A percentile compares a stretch with the other conserved stretches of the same genome.
phyloP scores from a whole-genome alignment of 192 early-diverging fungal genomes.

The Coemansia sp. region DNA sequence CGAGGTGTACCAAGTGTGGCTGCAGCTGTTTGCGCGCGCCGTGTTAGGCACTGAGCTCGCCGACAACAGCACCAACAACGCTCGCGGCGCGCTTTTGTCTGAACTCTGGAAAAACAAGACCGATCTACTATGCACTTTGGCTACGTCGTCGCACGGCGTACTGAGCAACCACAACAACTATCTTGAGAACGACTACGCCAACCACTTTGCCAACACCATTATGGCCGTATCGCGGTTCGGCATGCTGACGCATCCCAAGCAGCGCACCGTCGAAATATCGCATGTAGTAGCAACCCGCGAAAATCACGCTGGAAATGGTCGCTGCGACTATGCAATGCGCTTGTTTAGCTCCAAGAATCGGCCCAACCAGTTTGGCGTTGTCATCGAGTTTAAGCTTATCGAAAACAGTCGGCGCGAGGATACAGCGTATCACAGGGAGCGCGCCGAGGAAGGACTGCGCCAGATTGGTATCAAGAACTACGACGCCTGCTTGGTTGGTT shows the following conservation, averaged over 20 bases:
- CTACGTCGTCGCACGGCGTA: slow-evolving; percentile 30
- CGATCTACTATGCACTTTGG: slow-evolving; percentile 22
- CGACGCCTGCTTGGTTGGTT: slow-evolving; percentile 12
- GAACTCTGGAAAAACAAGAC: slow-evolving; percentile 34
- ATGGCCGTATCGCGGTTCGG: slow-evolving; percentile 34
- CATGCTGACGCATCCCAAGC: slow-evolving; percentile 40
- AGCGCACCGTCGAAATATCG: slow-evolving; percentile 21
- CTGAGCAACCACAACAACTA: slow-evolving; percentile 48
- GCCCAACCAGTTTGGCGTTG: slow-evolving; percentile 21
- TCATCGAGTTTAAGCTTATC: slow-evolving; percentile 23
- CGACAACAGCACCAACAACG: slow-evolving; percentile 26
- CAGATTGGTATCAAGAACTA: slow-evolving; percentile 17
- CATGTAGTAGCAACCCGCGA: slow-evolving; percentile 26
- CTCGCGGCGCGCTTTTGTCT: slow-evolving; percentile 23
- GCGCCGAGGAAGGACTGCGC: slow-evolving; percentile 2
- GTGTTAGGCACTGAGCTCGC: slow-evolving; percentile 31
- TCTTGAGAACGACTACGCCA: slow-evolving; percentile 41
- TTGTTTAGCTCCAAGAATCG: slow-evolving; percentile 16
- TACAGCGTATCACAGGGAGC: not conserved
- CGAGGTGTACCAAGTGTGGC: slow-evolving; percentile 33
- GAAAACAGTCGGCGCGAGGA: not conserved
- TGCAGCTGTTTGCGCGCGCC: slow-evolving; percentile 28
- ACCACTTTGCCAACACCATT: slow-evolving; percentile 41
- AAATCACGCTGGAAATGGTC: slow-evolving; percentile 19
- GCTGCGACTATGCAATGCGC: slow-evolving; percentile 32